Evolutionary conservation across 495 filamentous ascomycete genomes (phyloP), one percentile per base, ranked within the genome.

Genomic region (Penicillium subrubescens): DNA sequence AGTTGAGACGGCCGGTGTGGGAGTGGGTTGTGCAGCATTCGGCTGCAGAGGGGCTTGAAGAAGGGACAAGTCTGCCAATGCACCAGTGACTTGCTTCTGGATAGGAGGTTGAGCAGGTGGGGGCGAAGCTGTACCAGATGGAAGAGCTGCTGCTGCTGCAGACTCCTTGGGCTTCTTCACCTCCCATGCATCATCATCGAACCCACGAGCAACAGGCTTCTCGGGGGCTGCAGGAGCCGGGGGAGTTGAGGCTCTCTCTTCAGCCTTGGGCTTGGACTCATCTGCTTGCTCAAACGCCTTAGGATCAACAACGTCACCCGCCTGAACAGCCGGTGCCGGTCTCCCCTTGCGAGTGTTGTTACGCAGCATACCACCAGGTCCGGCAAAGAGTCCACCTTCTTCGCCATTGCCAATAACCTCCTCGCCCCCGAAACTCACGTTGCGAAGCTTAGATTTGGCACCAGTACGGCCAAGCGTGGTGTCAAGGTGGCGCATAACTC

Each of bases 141-240:
- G 56, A 60, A 77, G 64, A 10, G 76, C 46, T 34, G 73, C 63
- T 34, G 71, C 63, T 37, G 71, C 54, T 50, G 75, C 51, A 60
- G 82, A 39, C 65, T 88, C 85, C 74, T 88, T 92, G n/a, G 91
- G 83, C n/a, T 93, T 92, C 80, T 97, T 97, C 10, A 95, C 89
- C 71, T 94, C 92, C 95, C 95, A 99, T 31, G 96, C 96, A 81
- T 97, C 92, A 70, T 99, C 96, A 46, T 99, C 95, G 65, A 99
- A 98, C 23, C 93, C 93, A 55, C 81, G 77, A 21, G 75, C 55
- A 34, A 76, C 74, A 21, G 88, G 82, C 61, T 81, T 81, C 51
- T 82, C 77, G 4, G 82, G 65, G 2, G 78, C 73, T 14, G 77
- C 65, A 37, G 83, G 71, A 37, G 79, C 70, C 29, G 83, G 73